Base-by-base conservation (phyloP, 768 basidiomycete genomes). In the Suillus alpinus region DNA sequence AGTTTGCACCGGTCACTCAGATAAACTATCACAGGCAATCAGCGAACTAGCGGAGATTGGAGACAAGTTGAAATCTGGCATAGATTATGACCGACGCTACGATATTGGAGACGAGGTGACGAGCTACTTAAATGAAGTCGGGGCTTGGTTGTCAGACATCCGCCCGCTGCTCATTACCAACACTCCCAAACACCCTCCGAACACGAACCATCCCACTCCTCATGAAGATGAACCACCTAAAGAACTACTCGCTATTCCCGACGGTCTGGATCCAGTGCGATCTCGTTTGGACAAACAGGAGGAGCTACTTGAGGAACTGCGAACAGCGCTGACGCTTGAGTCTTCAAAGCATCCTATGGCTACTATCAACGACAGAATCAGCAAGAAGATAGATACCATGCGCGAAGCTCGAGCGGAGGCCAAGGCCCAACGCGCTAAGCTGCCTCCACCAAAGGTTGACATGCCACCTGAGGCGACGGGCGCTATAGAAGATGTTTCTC, bases 301-400 rank as follows among this genome's bases (percentile, higher is more conserved):
- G 53, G 66, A 72, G 37, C 66, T 66, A n/a, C 59, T 75, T 8
- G 72, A 73, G n/a, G 71, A 74, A 56, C 62, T 68, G 7, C 70
- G 66, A 9, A 65, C 74, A 6, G 69, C 70, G 36, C 60, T 75
- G 18, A 71, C 74, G n/a, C 62, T 75, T 14, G 32, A 62, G 58
- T 43, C 70, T 52, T 47, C 67, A 20, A 37, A 53, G 46, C 62
- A 74, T 20, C 57, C 67, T 13, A 55, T 51, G 32, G 46, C 58
- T 31, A 68, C 69, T 40, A 61, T 72, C 4, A 62, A 70, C 26
- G 59, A 67, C 16, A 51, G 58, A 18, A 40, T 75, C 10, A 13
- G 60, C 7, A 29, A 60, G 32, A 71, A 65, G 43, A 58, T 75
- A 4, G 47, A 59, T 20, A 46, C 34, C 23, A 39, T 72, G 34